Percentiles rank a stretch among this genome's conserved stretches.
Conservation (phyloP, 2,329 filamentous ascomycete genomes). For the Incumbomyces lentus region DNA sequence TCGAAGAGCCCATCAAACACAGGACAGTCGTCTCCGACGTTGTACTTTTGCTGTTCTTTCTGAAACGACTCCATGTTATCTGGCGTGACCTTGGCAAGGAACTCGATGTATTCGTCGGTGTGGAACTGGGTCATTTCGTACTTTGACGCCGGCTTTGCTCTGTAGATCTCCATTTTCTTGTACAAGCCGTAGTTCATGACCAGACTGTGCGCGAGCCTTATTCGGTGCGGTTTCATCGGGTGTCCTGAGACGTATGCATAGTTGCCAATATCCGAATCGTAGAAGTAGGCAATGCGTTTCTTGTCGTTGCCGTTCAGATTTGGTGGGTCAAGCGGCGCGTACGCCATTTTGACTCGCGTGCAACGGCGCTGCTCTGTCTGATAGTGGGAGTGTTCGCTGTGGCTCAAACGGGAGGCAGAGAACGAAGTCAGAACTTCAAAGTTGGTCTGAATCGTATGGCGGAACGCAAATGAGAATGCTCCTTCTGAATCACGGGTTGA, state of each 20-base stretch:
- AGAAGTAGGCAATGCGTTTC: constrained; percentile 95
- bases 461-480: no score
- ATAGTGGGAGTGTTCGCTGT: no score
- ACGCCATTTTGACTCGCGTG: constrained; percentile 34
- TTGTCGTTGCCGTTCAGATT: constrained; percentile 41
- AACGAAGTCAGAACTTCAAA: no score
- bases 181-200: constrained; percentile 67
- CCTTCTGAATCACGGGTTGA: no score
- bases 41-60: constrained; percentile 77
- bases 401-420: no score
- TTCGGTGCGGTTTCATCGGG: constrained; percentile 58
- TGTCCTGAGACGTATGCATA: constrained; percentile 82
- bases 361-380: neutral
- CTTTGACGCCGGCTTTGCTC: constrained; percentile 65
- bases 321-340: constrained; percentile 45
- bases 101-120: constrained; percentile 64
- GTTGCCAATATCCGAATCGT: constrained; percentile 96
- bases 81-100: constrained; percentile 77
- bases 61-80: constrained; percentile 95
- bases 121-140: constrained; percentile 66
- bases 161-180: constrained; percentile 64
- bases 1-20: constrained; percentile 62
- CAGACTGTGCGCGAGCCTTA: constrained; percentile 55
- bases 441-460: no score
- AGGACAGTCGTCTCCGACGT: constrained; percentile 54